These are phyloP conservation scores for Russula olivacea DNA, from an alignment of 768 basidiomycete genomes.

Conservation along the genomic window DNA sequence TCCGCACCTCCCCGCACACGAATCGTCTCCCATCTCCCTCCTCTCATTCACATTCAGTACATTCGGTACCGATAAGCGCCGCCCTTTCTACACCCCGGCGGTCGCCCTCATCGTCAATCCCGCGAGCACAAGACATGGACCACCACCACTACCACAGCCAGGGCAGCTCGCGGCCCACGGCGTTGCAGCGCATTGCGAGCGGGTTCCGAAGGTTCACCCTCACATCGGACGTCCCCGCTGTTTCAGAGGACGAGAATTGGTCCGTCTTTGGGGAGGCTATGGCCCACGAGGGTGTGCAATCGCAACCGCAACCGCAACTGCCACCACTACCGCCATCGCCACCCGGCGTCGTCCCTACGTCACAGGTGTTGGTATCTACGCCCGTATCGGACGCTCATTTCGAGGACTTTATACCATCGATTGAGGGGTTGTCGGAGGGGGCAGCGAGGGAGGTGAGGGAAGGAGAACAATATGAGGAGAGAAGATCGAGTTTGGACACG, in stretches of 20 bases:
- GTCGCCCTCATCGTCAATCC: neutral
- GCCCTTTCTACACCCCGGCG: neutral
- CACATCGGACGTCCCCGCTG: neutral
- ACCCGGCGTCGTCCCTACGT: neutral
- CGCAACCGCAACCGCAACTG: neutral
- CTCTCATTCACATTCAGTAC: neutral
- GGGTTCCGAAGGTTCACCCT: slow-evolving; percentile 4
- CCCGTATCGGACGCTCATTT: slow-evolving; percentile 1
- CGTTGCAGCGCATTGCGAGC: slow-evolving; percentile 15
- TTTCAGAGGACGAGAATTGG: slow-evolving; percentile 18
- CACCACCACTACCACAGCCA: neutral
- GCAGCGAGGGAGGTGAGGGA: neutral
- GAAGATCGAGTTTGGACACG: neutral
- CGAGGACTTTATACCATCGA: neutral
- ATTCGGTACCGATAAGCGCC: neutral
- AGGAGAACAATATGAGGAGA: neutral
- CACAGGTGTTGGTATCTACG: neutral
- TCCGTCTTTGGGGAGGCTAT: slow-evolving; percentile 22
- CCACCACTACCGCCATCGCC: neutral
- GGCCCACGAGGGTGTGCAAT: slow-evolving; percentile 8
- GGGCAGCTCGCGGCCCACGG: neutral
- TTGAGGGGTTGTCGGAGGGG: neutral
- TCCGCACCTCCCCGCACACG: neutral
- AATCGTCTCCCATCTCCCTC: neutral
- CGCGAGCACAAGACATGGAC: neutral